These are phyloP conservation scores for Leccinellum rugosiceps DNA, from an alignment of 768 basidiomycete genomes.

Conservation along the genomic window DNA sequence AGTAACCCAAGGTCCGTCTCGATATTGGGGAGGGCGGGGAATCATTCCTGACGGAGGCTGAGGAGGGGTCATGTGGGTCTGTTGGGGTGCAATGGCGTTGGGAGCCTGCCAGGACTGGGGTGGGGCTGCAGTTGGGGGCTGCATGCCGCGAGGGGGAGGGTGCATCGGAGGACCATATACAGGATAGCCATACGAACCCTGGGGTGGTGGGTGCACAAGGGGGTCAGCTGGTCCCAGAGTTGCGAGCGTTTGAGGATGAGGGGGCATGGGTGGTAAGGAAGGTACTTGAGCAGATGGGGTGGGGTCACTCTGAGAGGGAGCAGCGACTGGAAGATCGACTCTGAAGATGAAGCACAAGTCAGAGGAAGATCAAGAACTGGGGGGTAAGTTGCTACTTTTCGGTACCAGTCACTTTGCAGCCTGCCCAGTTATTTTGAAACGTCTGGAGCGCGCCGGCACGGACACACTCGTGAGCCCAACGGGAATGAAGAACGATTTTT, in stretches of 20 bases:
- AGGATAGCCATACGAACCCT: constrained; percentile 28
- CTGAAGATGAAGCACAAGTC: constrained; percentile 8
- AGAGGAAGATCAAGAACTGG: background rate
- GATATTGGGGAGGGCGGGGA: constrained; percentile 43
- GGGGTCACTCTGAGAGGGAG: constrained; percentile 23
- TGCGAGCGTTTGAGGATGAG: constrained; percentile 27
- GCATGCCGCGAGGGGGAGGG: constrained; percentile 39
- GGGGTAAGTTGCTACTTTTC: constrained; percentile 53
- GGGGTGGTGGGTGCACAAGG: constrained; percentile 30
- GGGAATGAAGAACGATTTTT: constrained; percentile 69
- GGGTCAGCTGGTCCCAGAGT: constrained; percentile 28
- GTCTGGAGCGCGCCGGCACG: constrained; percentile 67
- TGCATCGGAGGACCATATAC: constrained; percentile 42
- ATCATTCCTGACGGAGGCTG: constrained; percentile 45
- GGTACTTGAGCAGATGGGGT: constrained; percentile 25
- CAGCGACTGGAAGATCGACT: constrained; percentile 22
- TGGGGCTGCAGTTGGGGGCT: constrained; percentile 44
- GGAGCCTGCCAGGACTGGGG: constrained; percentile 66
- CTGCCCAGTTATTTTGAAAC: constrained; percentile 74
- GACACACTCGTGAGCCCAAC: constrained; percentile 79
- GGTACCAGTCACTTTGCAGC: constrained; percentile 73
- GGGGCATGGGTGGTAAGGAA: constrained; percentile 24
- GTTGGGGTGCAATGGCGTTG: constrained; percentile 59
- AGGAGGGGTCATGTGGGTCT: constrained; percentile 54
- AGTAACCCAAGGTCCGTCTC: constrained; percentile 55